Evolutionary conservation across 2,329 filamentous ascomycete genomes (phyloP), one percentile per base, ranked within the genome.

Genomic region (Pseudocercospora fuligena): DNA sequence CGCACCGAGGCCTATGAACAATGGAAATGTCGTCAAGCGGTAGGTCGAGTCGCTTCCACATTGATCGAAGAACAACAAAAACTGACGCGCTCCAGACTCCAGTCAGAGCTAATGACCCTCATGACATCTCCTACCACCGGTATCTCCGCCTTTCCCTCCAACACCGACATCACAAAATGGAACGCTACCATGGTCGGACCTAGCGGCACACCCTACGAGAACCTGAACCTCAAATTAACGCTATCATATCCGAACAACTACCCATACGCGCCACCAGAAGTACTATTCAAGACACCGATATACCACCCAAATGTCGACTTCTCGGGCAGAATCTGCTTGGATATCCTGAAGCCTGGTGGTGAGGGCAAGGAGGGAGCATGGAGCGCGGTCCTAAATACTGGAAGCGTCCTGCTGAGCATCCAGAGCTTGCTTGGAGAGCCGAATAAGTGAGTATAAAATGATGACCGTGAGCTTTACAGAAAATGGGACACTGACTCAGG

Each of bases 271-370:
- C 88, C 95, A 23, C 95, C 95, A 0, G 93, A 91, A 2, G 95
- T 99, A 19, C 87, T 97, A 66, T 99, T 97, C 89, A 97, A 94
- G 84, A 99, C 96, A 6, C 95, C 95, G 43, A 97, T 99, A 82
- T 99, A 98, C 85, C 95, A 99, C 81, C 95, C 95, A 62, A 99
- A 99, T 75, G 92, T 99, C 74, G 95, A 99, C 82, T 97, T 99
- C 83, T 94, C 92, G 3, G 95, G 95, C 47, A 88, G 95, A 64
- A 99, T 99, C 81, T 99, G 95, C 80, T 86, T 99, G 68, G 96
- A 99, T 77, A 99, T 99, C 73, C 86, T 99, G 71, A 98, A 97
- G 86, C 71, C 71, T 21, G 75, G 68, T 14, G 74, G 75, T 11
- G 63, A 72, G 60, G 74, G 70, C 9, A 75, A 72, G 21, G 76